These are phyloP conservation scores for Geotrichum aggregatum DNA, from an alignment of 1,139 yeast genomes.

Conservation along the genomic window DNA sequence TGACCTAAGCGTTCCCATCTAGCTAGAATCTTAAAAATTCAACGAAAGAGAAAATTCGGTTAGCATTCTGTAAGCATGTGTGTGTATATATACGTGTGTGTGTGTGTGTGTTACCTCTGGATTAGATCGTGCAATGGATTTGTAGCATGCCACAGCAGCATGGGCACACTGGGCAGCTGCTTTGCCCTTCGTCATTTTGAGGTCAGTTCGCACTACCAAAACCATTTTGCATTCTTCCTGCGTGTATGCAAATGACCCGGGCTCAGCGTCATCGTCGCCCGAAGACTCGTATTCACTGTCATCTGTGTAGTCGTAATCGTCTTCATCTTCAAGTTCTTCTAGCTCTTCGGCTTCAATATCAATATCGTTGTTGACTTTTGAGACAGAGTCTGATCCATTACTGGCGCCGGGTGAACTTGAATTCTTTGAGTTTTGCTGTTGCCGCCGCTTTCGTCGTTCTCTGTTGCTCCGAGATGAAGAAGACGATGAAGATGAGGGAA, in stretches of 20 bases:
- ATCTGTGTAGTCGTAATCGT: constrained; percentile 23
- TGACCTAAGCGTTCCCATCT: constrained; percentile 87
- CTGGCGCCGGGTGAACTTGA: not conserved
- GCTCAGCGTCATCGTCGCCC: constrained; percentile 20
- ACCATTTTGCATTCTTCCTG: constrained; percentile 83
- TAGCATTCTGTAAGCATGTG: no score
- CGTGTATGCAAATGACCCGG: constrained; percentile 41
- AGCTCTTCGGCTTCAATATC: constrained; percentile 23
- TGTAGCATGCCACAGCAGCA: constrained; percentile 90
- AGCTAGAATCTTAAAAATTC: no score
- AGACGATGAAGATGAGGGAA: no score
- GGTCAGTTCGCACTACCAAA: constrained; percentile 78
- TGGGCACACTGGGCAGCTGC: constrained; percentile 97
- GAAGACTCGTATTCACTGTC: constrained; percentile 15
- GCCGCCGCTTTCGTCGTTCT: constrained; percentile 5
- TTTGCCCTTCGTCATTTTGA: constrained; percentile 92
- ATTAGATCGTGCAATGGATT: constrained; percentile 51
- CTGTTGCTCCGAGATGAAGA: no score
- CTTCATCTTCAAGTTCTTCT: constrained; percentile 12
- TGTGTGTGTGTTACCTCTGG: no score
- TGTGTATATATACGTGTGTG: no score
- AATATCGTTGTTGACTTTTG: constrained; percentile 10
- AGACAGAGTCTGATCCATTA: not conserved
- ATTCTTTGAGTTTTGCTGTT: constrained; percentile 11
- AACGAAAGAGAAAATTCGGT: not conserved